phyloP scores from a whole-genome alignment of 2,329 filamentous ascomycete species.

The Alternaria rosae region DNA sequence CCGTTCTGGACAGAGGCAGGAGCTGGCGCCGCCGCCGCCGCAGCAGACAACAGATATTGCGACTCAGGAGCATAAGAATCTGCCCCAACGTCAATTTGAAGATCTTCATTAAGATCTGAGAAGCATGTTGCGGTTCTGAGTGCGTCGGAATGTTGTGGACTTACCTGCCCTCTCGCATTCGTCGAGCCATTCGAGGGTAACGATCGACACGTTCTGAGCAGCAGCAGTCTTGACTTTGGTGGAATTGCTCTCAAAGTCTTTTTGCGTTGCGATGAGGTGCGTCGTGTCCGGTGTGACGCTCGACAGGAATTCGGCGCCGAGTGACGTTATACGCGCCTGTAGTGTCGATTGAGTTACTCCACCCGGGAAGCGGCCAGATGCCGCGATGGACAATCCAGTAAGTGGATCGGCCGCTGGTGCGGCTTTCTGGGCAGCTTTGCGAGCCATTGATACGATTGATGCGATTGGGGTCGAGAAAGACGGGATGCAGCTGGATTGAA shows the following conservation, averaged over 20 bases:
- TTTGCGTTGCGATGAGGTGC: conserved; percentile 64
- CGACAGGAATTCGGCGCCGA: conserved; percentile 60
- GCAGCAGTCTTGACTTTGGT: conserved; percentile 62
- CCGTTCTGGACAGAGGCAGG: conserved; percentile 23
- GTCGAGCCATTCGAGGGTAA: conserved; percentile 68
- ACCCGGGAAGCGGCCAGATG: conserved; percentile 67
- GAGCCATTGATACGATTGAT: conserved; percentile 24
- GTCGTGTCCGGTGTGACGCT: conserved; percentile 61
- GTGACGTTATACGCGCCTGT: conserved; percentile 55
- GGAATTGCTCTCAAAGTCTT: conserved; percentile 60
- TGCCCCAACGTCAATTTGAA: conserved; percentile 8
- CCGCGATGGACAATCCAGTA: conserved; percentile 59
- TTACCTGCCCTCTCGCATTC: conserved; percentile 59
- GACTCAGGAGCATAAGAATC: conserved; percentile 49
- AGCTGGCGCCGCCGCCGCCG: conserved; percentile 8
- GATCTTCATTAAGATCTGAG: background rate
- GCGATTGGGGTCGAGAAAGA: background rate
- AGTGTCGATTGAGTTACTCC: conserved; percentile 60
- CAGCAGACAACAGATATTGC: conserved; percentile 44
- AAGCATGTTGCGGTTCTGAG: background rate
- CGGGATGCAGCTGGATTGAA: background rate
- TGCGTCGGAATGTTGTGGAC: background rate
- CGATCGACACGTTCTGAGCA: conserved; percentile 60
- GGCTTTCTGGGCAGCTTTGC: conserved; percentile 30
- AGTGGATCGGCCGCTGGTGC: conserved; percentile 49